Base-by-base conservation (phyloP, 1,139 yeast species). In the Keqinozyma sinolaborantium region DNA sequence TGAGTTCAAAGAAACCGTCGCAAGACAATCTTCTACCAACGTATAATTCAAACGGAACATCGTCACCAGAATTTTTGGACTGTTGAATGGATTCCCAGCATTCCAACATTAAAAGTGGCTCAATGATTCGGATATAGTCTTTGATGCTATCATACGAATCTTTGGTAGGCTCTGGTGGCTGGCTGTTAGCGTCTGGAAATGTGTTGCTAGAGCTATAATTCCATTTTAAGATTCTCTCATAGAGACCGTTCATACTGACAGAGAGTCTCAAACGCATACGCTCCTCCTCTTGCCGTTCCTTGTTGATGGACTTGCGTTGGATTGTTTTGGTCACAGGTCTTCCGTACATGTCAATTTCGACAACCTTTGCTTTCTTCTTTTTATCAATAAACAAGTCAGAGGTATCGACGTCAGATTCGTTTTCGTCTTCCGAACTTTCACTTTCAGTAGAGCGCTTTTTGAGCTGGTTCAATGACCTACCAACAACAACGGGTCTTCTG, bases 1-100 rank as follows among this genome's bases (percentile, higher is more conserved):
- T 85, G 2, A 92, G 83, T 49, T 92, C 98, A 49, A 83, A 85
- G 48, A 90, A 92, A 3, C 85, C 84, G 48, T 90, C 95, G 15
- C 86, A 83, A 2, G 86, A 79, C 3, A 87, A 75, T 45, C 96
- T 73, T 28, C 87, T 83, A 9, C 95, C 97, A 24, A 88, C 63
- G 5, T 75, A 62, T 5, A 90, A 50, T 25, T 74, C 73, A 51
- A 92, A 83, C 1, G 95, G 90, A 5, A 51, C 58, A 38, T 77
- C 80, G 18, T 74, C 77, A 2, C 72, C 70, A 14, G 86, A 77
- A 32, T 75, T 76, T 44, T 83, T 80, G 1, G 92, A 78, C 3
- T 86, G 71, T 41, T 79, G 82, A 23, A 94, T 75, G 0, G 88
- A 85, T 50, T 90, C 95, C 97, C 97, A 94, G 42, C 95, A 85